A percentile compares a stretch with the other conserved stretches of the same genome.
These are phyloP conservation scores for Pleurotus citrinopileatus DNA, from an alignment of 768 basidiomycete species.

Conservation along the genomic window DNA sequence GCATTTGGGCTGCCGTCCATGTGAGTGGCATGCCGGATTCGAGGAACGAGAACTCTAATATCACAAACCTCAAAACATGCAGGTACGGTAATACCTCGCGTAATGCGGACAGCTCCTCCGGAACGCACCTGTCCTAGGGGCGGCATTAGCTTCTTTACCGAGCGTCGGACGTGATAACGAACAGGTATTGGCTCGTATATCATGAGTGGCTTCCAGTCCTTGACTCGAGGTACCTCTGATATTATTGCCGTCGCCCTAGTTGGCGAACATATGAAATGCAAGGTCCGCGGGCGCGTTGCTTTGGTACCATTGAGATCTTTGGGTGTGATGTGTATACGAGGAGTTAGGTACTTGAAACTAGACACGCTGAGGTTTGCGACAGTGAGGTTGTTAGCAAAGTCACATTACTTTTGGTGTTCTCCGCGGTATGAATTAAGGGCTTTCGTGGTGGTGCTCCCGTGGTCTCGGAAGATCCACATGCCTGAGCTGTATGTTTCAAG, in stretches of 20 bases:
- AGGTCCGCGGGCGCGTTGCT: slow-evolving; percentile 44
- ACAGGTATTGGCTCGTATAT: slow-evolving; percentile 91
- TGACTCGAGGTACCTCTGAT: slow-evolving; percentile 51
- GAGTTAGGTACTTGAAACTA: slow-evolving; percentile 79
- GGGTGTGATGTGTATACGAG: slow-evolving; percentile 69
- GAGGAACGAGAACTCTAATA: background rate
- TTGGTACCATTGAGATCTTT: slow-evolving; percentile 57
- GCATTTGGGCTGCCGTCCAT: slow-evolving; percentile 69
- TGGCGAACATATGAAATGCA: slow-evolving; percentile 90
- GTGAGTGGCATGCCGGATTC: background rate
- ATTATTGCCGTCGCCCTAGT: slow-evolving; percentile 64
- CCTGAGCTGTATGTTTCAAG: slow-evolving; percentile 63
- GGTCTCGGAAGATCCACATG: slow-evolving; percentile 77
- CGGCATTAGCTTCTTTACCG: background rate
- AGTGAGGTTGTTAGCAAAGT: background rate
- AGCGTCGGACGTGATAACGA: slow-evolving; percentile 2
- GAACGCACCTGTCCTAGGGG: slow-evolving; percentile 70
- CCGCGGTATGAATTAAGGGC: slow-evolving; percentile 75
- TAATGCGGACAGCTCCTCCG: slow-evolving; percentile 73
- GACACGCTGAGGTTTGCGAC: background rate
- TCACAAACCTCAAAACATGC: slow-evolving; percentile 61
- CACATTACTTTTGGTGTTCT: slow-evolving; percentile 61
- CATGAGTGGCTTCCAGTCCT: slow-evolving; percentile 60
- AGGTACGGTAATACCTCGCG: slow-evolving; percentile 55
- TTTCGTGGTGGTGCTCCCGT: slow-evolving; percentile 58